Percentiles rank a stretch among this genome's conserved stretches.
Conservation (phyloP, 768 basidiomycete genomes). For the Phylloporus scabripes region DNA sequence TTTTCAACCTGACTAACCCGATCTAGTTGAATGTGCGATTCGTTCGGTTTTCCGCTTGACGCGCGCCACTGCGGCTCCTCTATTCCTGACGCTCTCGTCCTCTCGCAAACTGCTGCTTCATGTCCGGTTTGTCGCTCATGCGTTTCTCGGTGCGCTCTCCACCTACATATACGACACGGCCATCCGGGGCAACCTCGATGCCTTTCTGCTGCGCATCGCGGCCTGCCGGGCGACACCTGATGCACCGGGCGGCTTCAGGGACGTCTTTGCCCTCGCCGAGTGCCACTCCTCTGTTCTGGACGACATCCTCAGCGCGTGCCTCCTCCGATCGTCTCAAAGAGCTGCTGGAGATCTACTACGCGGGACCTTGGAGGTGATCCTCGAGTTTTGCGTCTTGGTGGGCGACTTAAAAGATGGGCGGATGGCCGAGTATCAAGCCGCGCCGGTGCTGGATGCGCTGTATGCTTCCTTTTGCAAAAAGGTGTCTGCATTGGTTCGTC, state of each 20-base stretch:
- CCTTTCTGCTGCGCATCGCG: slow-evolving; percentile 48
- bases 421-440: slow-evolving; percentile 63
- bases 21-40: slow-evolving; percentile 61
- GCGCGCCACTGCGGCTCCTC: slow-evolving; percentile 34
- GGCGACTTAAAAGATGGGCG: slow-evolving; percentile 52
- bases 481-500: slow-evolving; percentile 54
- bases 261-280: slow-evolving; percentile 67
- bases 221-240: slow-evolving; percentile 21
- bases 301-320: slow-evolving; percentile 69
- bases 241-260: slow-evolving; percentile 40
- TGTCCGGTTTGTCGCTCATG: slow-evolving; percentile 69
- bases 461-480: slow-evolving; percentile 49
- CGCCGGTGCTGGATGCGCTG: slow-evolving; percentile 48
- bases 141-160: slow-evolving; percentile 63
- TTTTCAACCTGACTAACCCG: slow-evolving; percentile 1
- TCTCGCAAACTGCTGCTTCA: slow-evolving; percentile 53
- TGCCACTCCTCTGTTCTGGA: slow-evolving; percentile 67
- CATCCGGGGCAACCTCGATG: slow-evolving; percentile 70
- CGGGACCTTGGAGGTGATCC: slow-evolving; percentile 54
- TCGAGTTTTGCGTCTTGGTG: slow-evolving; percentile 62
- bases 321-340: slow-evolving; percentile 64
- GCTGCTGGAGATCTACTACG: slow-evolving; percentile 60
- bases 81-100: slow-evolving; percentile 55
- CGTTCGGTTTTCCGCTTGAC: slow-evolving; percentile 63
- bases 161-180: slow-evolving; percentile 77